Conservation (phyloP, 169 alveolate species). For the Cytauxzoon felis region DNA sequence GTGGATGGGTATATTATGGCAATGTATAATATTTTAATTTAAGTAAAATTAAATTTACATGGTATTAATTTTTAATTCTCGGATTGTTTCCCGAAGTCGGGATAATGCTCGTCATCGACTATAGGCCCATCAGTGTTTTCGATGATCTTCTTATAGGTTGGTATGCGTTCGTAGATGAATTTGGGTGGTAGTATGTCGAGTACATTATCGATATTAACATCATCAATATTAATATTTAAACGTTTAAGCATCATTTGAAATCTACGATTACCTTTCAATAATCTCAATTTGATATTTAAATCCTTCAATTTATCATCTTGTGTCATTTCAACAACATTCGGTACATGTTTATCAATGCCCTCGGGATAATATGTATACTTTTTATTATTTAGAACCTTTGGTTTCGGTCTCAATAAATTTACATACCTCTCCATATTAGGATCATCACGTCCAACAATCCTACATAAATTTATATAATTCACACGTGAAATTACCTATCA, state of each 20-base stretch:
- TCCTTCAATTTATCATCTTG: conserved; percentile 17
- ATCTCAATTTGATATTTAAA: conserved; percentile 17
- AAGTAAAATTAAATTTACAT: background rate
- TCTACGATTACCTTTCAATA: conserved; percentile 26
- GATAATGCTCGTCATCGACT: no score
- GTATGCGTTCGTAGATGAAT: conserved; percentile 23
- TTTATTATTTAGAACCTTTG: conserved; percentile 1
- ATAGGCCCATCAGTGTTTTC: no score
- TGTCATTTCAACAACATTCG: background rate
- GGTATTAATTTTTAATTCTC: background rate
- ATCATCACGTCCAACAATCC: background rate
- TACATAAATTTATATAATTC: background rate
- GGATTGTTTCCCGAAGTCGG: no score
- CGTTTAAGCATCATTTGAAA: conserved; percentile 48
- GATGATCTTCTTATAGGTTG: conserved; percentile 19
- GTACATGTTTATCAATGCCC: conserved; percentile 24
- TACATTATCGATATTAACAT: conserved; percentile 21
- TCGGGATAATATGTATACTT: conserved; percentile 54
- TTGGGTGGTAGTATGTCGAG: conserved; percentile 36
- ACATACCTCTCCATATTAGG: conserved; percentile 28
- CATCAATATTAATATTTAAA: conserved; percentile 17
- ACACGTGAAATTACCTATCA: background rate
- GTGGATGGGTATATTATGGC: no score
- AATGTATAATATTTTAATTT: no score
- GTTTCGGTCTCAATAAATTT: conserved; percentile 1